Percentiles rank a stretch among this genome's conserved stretches.
phyloP scores from a whole-genome alignment of 805 yeast species.

The Saccharomycopsis olivae region DNA sequence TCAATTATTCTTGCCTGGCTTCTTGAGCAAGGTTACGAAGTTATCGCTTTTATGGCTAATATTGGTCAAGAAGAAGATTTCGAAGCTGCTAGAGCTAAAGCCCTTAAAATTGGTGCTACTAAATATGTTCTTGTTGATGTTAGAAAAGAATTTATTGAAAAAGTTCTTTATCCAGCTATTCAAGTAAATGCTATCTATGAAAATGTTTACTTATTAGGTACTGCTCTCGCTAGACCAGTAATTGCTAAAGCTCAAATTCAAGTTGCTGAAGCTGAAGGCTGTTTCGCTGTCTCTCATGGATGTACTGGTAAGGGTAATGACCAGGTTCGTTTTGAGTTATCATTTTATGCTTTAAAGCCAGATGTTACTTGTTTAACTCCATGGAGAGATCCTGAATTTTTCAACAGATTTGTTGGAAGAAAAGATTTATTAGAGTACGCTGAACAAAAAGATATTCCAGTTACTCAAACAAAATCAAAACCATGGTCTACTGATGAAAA shows the following conservation, averaged over 20 bases:
- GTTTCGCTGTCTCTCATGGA: conserved; percentile 98
- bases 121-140: conserved; percentile 92
- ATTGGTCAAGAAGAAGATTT: conserved; percentile 99
- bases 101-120: conserved; percentile 93
- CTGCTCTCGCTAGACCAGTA: conserved; percentile 97
- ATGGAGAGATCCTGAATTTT: conserved; percentile 96
- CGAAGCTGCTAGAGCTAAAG: conserved; percentile 93
- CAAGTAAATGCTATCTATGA: conserved; percentile 97
- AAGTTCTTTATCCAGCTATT: conserved; percentile 88
- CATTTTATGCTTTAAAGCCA: conserved; percentile 96
- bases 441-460: conserved; percentile 84
- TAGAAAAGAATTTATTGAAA: conserved; percentile 88
- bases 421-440: conserved; percentile 92
- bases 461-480: conserved; percentile 94
- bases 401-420: conserved; percentile 96
- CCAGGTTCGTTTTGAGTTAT: conserved; percentile 95
- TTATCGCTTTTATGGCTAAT: conserved; percentile 95
- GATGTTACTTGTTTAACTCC: conserved; percentile 96
- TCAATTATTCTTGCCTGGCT: conserved; percentile 97
- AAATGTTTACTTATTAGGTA: conserved; percentile 92
- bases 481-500: conserved; percentile 99
- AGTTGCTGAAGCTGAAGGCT: conserved; percentile 94
- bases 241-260: conserved; percentile 97
- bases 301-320: conserved; percentile 99
- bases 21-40: conserved; percentile 96